Conservation (phyloP, 805 yeast species). For the Candida fluviatilis region DNA sequence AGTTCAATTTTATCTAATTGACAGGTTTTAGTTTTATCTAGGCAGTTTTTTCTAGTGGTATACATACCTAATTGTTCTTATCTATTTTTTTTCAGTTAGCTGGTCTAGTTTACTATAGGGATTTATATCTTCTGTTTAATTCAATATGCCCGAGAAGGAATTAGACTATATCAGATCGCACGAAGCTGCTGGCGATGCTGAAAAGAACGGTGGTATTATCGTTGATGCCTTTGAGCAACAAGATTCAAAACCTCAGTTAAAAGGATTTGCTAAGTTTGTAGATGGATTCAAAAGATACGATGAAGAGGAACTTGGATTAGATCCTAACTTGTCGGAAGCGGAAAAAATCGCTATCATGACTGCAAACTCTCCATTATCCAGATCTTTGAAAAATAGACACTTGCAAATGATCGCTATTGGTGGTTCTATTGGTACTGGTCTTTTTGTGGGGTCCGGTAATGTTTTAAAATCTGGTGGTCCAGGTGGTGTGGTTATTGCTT, state of each 20-base stretch:
- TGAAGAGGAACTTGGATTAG: slow-evolving; percentile 38
- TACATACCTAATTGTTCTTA: too few species aligned
- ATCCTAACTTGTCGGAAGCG: slow-evolving; percentile 21
- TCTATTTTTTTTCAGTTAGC: too few species aligned
- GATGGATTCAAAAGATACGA: slow-evolving; percentile 32
- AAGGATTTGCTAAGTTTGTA: slow-evolving; percentile 16
- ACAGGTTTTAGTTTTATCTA: too few species aligned
- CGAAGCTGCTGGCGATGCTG: slow-evolving; percentile 34
- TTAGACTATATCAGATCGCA: slow-evolving; percentile 36
- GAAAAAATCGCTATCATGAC: slow-evolving; percentile 36
- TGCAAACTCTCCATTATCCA: slow-evolving; percentile 45
- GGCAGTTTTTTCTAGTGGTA: too few species aligned
- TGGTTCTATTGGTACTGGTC: slow-evolving; percentile 81
- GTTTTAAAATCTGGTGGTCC: slow-evolving; percentile 67
- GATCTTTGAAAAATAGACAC: slow-evolving; percentile 60
- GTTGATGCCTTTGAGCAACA: slow-evolving; percentile 10
- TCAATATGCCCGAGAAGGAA: slow-evolving; percentile 40
- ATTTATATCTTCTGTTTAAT: too few species aligned
- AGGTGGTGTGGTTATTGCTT: slow-evolving; percentile 59
- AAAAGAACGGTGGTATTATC: slow-evolving; percentile 19
- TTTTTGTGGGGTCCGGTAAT: slow-evolving; percentile 70
- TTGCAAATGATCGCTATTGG: slow-evolving; percentile 81
- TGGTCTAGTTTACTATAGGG: too few species aligned
- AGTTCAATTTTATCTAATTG: too few species aligned
- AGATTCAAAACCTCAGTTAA: slow-evolving; percentile 16